Percentiles rank a stretch among this genome's conserved stretches.
Evolutionary conservation across 2,329 filamentous ascomycete species (phyloP).

Genomic region (Trichoderma atrobrunneum): DNA sequence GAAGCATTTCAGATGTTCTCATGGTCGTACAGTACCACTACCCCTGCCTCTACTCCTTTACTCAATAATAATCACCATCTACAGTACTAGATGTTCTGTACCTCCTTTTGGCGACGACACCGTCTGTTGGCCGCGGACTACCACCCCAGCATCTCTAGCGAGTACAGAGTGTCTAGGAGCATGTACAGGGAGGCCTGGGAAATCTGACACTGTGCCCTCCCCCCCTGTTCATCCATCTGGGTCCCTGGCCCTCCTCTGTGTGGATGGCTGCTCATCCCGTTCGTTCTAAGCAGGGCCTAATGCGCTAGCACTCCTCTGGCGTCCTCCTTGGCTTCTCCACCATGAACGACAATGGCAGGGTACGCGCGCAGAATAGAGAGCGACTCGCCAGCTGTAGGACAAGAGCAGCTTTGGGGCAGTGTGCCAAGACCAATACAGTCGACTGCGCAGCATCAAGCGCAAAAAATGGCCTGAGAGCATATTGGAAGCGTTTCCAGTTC

Average conservation of each 20-base stretch:
- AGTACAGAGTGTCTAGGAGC: neutral
- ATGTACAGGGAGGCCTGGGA: neutral
- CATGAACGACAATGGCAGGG: constrained; percentile 17
- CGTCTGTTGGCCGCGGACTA: neutral
- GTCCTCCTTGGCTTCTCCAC: constrained; percentile 13
- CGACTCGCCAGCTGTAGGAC: neutral
- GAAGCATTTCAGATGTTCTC: neutral
- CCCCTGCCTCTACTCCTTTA: neutral
- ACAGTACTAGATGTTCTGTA: neutral
- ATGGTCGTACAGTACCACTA: neutral
- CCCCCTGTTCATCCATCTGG: constrained; percentile 5
- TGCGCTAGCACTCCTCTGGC: constrained; percentile 4
- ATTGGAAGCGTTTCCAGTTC: constrained; percentile 6
- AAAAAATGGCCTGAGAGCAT: constrained; percentile 5
- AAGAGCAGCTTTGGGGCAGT: constrained; percentile 11
- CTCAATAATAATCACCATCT: neutral
- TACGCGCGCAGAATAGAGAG: constrained; percentile 10
- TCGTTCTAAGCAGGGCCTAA: constrained; percentile 12
- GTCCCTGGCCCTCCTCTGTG: constrained; percentile 4
- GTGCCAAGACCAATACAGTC: constrained; percentile 2
- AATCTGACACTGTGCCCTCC: constrained; percentile 17
- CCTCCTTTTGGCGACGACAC: neutral
- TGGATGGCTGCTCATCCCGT: constrained; percentile 16
- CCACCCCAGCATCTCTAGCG: neutral
- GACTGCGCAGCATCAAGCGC: neutral